Conservation (phyloP, 495 filamentous ascomycete species). For the Xylaria telfairii region DNA sequence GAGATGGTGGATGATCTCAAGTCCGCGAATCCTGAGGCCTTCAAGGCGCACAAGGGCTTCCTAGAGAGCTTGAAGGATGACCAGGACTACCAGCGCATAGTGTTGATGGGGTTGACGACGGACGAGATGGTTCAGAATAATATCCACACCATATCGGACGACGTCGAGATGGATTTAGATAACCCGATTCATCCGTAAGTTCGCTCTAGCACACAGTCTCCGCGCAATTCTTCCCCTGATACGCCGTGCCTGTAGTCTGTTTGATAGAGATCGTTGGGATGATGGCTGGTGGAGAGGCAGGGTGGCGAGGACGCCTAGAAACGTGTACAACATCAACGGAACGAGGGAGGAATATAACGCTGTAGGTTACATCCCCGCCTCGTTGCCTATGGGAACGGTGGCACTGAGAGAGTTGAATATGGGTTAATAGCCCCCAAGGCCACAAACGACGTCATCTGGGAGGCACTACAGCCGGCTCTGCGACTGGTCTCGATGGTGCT, state of each 20-base stretch:
- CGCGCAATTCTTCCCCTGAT: not conserved
- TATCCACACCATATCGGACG: slow-evolving; percentile 29
- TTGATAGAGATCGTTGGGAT: slow-evolving; percentile 20
- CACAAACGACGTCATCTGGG: slow-evolving; percentile 40
- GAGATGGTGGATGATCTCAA: slow-evolving; percentile 4
- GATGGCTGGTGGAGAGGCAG: slow-evolving; percentile 9
- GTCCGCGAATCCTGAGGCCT: not conserved
- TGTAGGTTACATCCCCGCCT: slow-evolving; percentile 28
- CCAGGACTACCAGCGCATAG: slow-evolving; percentile 39
- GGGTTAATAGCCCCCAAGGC: slow-evolving; percentile 19
- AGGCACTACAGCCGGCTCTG: slow-evolving; percentile 43
- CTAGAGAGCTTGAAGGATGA: slow-evolving; percentile 33
- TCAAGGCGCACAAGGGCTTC: slow-evolving; percentile 22
- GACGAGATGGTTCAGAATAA: slow-evolving; percentile 38
- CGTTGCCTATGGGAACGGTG: not conserved
- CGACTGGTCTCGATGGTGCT: slow-evolving; percentile 37
- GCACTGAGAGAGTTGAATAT: not conserved
- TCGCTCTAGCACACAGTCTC: not conserved
- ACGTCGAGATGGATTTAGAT: slow-evolving; percentile 27
- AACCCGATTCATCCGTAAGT: slow-evolving; percentile 35
- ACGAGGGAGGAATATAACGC: slow-evolving; percentile 31
- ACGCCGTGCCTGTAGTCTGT: slow-evolving; percentile 17
- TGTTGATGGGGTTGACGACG: slow-evolving; percentile 38
- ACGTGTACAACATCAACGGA: slow-evolving; percentile 39
- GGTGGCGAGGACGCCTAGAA: slow-evolving; percentile 15